Base-by-base conservation (phyloP, 768 basidiomycete genomes). In the Amanita rimosa region DNA sequence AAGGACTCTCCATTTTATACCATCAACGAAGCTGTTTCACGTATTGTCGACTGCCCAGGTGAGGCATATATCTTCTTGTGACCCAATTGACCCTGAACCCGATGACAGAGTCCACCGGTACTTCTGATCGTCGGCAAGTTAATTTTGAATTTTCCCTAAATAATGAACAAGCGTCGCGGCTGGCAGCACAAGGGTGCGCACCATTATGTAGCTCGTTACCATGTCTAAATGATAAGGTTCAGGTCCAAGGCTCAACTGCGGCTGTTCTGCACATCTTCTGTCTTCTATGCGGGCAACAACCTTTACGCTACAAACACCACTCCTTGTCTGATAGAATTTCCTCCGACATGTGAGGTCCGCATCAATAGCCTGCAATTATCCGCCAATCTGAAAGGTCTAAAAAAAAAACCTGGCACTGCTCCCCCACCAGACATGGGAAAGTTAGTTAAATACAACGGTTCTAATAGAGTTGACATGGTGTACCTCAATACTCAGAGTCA, bases 331-430 rank as follows among this genome's bases (percentile, higher is more conserved):
- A 79, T 95, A 42, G 92, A 96, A 69, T 96, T 95, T 56, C 92
- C 92, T 19, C 80, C 83, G 6, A 87, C 87, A 7, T 92, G 87
- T 60, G 92, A 96, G 76, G 83, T 94, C 44, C 83, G 89, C 59
- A 78, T 94, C 34, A 95, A 96, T 63, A 72, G 67, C 48, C 69
- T 69, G 2, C 72, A 78, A 47, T 66, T 95, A 26, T 68, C 69
- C 16, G 88, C 83, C 33, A 93, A 84, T 62, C 63, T 92, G 53
- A 91, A 91, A 62, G 93, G 93, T 4, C 67, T 95, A 61, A 96
- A 96, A 74, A 96, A 96, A 72, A 93, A 88, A 57, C 85, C 90
- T 24, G 92, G 92, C 3, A 94, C 89, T 37, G 88, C 91, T 1
- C 90, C 92, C n/a, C 92, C 92, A 5, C 83, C 90, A 1, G 84